Conservation (phyloP, 768 basidiomycete genomes). For the Mycena rosella region DNA sequence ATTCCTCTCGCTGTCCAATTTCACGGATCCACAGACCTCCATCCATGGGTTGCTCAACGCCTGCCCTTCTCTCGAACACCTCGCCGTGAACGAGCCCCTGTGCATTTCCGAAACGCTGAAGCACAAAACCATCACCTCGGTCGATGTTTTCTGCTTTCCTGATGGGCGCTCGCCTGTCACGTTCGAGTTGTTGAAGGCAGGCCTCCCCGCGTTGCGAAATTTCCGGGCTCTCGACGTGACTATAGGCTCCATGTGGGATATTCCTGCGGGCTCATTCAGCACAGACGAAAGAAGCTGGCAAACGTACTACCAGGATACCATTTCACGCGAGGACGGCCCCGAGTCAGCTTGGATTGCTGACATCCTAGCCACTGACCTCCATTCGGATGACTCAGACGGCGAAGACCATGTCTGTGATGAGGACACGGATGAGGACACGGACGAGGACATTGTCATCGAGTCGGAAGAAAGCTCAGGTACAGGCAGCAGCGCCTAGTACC, state of each 20-base stretch:
- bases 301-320: too few relatives aligned
- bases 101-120: background rate
- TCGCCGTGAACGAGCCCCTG: background rate
- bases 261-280: background rate
- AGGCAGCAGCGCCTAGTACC: too few relatives aligned
- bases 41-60: background rate
- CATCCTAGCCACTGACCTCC: background rate
- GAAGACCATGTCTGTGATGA: background rate
- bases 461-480: too few relatives aligned
- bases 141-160: background rate
- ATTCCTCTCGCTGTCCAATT: background rate
- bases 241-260: background rate
- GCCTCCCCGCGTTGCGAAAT: background rate
- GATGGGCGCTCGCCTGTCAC: background rate
- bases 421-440: too few relatives aligned
- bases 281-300: background rate
- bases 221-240: background rate
- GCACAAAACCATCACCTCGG: background rate
- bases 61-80: background rate
- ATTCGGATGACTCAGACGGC: background rate
- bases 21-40: background rate
- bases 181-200: background rate
- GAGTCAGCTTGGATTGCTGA: background rate
- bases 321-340: background rate
- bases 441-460: too few relatives aligned